These are phyloP conservation scores for Mollisia scopiformis DNA, from an alignment of 2,329 filamentous ascomycete species.

Conservation along the genomic window DNA sequence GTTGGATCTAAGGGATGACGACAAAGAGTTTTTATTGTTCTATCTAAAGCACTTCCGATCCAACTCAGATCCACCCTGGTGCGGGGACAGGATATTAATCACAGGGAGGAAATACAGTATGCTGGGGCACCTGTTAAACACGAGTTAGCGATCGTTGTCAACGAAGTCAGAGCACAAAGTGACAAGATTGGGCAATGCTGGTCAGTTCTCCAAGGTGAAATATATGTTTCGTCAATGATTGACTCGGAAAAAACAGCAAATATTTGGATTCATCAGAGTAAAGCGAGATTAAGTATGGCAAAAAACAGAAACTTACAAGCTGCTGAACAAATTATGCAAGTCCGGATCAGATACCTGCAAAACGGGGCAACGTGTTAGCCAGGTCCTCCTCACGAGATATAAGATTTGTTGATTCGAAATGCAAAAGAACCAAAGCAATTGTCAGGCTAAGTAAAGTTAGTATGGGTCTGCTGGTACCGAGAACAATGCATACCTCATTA, in stretches of 20 bases:
- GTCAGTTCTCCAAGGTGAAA: constrained; percentile 45
- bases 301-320: constrained; percentile 17
- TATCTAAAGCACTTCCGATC: too few species aligned
- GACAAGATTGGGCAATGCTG: background rate
- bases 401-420: constrained; percentile 11
- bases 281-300: background rate
- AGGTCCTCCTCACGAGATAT: constrained; percentile 1
- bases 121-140: too few species aligned
- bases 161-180: background rate
- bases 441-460: constrained; percentile 36
- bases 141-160: background rate
- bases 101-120: too few species aligned
- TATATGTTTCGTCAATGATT: constrained; percentile 39
- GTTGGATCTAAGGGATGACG: too few species aligned
- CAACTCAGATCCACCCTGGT: too few species aligned
- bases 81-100: too few species aligned
- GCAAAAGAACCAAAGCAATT: constrained; percentile 35
- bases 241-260: constrained; percentile 39
- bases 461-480: background rate
- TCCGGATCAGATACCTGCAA: constrained; percentile 20
- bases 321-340: constrained; percentile 1
- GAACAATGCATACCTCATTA: constrained; percentile 43
- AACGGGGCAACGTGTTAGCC: constrained; percentile 27
- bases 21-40: too few species aligned
- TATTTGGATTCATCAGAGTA: constrained; percentile 40